A percentile compares a stretch with the other conserved stretches of the same genome.
These are phyloP conservation scores for Ensete glaucum DNA, from an alignment of 176 grass and related monocot genomes.

Conservation along the genomic window DNA sequence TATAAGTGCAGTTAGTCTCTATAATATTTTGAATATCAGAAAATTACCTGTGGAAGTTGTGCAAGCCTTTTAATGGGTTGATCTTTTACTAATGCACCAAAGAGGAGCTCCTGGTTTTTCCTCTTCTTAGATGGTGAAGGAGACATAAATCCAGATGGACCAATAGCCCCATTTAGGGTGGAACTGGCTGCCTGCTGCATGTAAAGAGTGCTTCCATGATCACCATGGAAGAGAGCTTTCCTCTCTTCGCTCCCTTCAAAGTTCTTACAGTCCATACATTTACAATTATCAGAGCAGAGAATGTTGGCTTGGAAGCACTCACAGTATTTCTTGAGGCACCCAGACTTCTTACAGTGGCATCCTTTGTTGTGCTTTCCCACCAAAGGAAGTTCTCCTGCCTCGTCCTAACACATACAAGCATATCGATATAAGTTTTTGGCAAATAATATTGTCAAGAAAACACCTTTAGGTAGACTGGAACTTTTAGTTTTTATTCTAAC, in stretches of 20 bases:
- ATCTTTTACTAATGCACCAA: constrained; percentile 45
- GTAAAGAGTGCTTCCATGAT: constrained; percentile 51
- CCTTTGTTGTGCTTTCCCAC: constrained; percentile 96
- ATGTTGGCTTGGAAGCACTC: constrained; percentile 98
- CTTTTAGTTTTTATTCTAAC: too few relatives aligned
- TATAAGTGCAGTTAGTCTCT: background rate
- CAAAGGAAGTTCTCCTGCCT: constrained; percentile 47
- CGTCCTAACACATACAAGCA: constrained; percentile 36
- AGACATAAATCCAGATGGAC: constrained; percentile 49
- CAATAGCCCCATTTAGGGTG: constrained; percentile 73
- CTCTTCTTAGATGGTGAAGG: constrained; percentile 68
- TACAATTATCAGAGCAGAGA: constrained; percentile 98
- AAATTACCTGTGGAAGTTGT: constrained; percentile 53
- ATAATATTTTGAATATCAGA: constrained; percentile 3
- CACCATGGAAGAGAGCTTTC: constrained; percentile 50
- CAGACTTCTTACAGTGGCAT: constrained; percentile 98
- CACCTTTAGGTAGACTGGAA: too few relatives aligned
- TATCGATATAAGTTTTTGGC: background rate
- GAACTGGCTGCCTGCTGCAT: constrained; percentile 82
- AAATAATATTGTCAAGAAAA: background rate
- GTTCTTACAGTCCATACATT: constrained; percentile 98
- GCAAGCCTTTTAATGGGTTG: constrained; percentile 35
- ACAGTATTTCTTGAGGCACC: constrained; percentile 97
- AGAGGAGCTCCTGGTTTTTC: constrained; percentile 50
- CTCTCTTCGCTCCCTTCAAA: constrained; percentile 87